Base-by-base conservation (phyloP, 495 filamentous ascomycete genomes). In the Chaetomium tenue region DNA sequence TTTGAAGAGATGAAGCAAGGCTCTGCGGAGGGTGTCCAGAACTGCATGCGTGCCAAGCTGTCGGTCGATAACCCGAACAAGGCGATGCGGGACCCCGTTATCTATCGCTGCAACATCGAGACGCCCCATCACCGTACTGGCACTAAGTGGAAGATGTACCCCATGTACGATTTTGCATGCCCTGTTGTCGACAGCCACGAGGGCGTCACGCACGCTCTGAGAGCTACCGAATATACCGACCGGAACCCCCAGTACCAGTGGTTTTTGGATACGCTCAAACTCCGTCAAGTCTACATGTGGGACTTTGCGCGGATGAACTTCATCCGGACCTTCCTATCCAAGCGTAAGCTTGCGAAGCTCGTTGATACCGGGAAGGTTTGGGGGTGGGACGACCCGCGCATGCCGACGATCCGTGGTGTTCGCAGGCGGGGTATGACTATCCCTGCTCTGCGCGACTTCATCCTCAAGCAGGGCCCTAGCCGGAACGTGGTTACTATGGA, bases 231-330 rank as follows among this genome's bases (percentile, higher is more conserved):
- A 81, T 98, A 98, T 80, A 89, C 92, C 46, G 95, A 98, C 77
- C 91, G 94, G 58, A 97, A 98, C 76, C 89, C 91, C 13, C 93
- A 97, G 78, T 98, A 98, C 79, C 87, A 94, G 73, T 98, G 94
- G 94, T 92, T 98, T 82, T 73, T 95, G 39, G 87, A 96, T 63
- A 85, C 91, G 0, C 83, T 98, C 53, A 87, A 90, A 66, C 85
- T 98, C 23, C 91, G 94, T 57, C 79, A 86, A 64, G 94, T 98
- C 15, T 86, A 97, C 76, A 90, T 98, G 77, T 98, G 94, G 94
- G 93, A 97, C 76, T 98, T 98, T 78, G 86, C 93, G 46, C 88
- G 94, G 70, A 91, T 98, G 84, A 97, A 96, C 83, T 97, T 98
- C 72, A 86, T 97, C 72, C 85, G 55, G 47, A 72, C 70, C 13